Conservation (phyloP, 768 basidiomycete genomes). For the Flagelloscypha sp. region DNA sequence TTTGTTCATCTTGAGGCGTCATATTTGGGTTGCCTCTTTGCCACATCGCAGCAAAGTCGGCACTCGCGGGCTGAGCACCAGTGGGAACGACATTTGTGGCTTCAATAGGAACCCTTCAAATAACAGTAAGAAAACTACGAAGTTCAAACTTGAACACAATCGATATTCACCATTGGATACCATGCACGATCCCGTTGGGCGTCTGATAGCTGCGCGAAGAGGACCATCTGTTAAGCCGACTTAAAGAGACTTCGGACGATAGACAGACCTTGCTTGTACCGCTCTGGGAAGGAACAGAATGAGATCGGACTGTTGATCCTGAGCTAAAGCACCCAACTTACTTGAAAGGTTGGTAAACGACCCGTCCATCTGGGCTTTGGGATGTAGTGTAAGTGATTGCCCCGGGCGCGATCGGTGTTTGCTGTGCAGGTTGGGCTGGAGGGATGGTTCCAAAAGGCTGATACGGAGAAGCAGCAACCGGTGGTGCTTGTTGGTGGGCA, state of each 20-base stretch:
- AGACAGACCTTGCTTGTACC: slow-evolving; percentile 58
- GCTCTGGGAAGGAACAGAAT: slow-evolving; percentile 37
- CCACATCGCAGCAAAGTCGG: slow-evolving; percentile 53
- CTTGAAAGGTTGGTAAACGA: slow-evolving; percentile 71
- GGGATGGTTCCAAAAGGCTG: slow-evolving; percentile 8
- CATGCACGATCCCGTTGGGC: slow-evolving; percentile 54
- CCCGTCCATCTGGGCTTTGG: slow-evolving; percentile 49
- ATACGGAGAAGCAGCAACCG: background rate
- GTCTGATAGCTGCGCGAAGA: slow-evolving; percentile 57
- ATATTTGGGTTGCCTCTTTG: slow-evolving; percentile 32
- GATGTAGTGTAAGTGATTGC: slow-evolving; percentile 67
- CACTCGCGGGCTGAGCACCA: slow-evolving; percentile 51
- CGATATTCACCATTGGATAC: slow-evolving; percentile 54
- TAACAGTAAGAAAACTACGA: too few species aligned
- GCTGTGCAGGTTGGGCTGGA: slow-evolving; percentile 20
- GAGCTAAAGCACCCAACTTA: slow-evolving; percentile 23
- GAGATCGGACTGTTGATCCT: slow-evolving; percentile 3
- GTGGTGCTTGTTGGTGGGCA: background rate
- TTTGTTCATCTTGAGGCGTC: slow-evolving; percentile 27
- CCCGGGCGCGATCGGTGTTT: slow-evolving; percentile 50
- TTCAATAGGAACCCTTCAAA: slow-evolving; percentile 51
- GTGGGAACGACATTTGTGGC: slow-evolving; percentile 50
- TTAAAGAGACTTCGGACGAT: too few species aligned
- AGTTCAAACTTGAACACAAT: too few species aligned
- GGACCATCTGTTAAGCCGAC: slow-evolving; percentile 16